phyloP scores from a whole-genome alignment of 257 asterid species.

The Gentiana dahurica region DNA sequence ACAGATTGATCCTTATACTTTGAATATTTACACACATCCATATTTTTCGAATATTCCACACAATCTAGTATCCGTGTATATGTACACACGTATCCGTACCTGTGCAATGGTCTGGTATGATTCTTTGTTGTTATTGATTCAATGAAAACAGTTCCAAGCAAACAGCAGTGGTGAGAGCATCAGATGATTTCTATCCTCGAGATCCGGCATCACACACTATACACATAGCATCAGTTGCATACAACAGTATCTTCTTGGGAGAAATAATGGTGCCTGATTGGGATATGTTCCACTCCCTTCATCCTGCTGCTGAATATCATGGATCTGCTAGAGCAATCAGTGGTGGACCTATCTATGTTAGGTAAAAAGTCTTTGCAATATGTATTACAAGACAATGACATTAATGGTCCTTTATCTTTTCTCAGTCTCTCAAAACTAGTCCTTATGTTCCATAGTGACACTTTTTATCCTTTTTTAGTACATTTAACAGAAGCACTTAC shows the following conservation, averaged over 20 bases:
- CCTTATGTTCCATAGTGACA: too few relatives aligned
- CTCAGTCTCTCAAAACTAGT: too few relatives aligned
- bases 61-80: not conserved
- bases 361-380: slow-evolving; percentile 18
- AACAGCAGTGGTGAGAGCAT: slow-evolving; percentile 71
- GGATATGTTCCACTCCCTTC: slow-evolving; percentile 93
- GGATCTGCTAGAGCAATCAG: slow-evolving; percentile 78
- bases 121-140: slow-evolving; percentile 1
- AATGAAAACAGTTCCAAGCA: slow-evolving; percentile 64
- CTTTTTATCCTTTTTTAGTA: too few relatives aligned
- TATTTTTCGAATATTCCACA: not conserved
- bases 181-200: slow-evolving; percentile 77
- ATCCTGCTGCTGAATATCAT: slow-evolving; percentile 82
- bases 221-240: slow-evolving; percentile 77
- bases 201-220: slow-evolving; percentile 77
- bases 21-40: too few relatives aligned
- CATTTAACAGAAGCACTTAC: too few relatives aligned
- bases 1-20: too few relatives aligned
- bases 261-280: slow-evolving; percentile 82
- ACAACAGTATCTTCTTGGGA: slow-evolving; percentile 64
- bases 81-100: too few relatives aligned
- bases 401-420: too few relatives aligned
- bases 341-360: slow-evolving; percentile 81
- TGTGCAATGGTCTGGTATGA: not conserved
- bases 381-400: too few relatives aligned